Evolutionary conservation across 148 eudicot genomes (phyloP).

Genomic region (Camellia granthamiana): DNA sequence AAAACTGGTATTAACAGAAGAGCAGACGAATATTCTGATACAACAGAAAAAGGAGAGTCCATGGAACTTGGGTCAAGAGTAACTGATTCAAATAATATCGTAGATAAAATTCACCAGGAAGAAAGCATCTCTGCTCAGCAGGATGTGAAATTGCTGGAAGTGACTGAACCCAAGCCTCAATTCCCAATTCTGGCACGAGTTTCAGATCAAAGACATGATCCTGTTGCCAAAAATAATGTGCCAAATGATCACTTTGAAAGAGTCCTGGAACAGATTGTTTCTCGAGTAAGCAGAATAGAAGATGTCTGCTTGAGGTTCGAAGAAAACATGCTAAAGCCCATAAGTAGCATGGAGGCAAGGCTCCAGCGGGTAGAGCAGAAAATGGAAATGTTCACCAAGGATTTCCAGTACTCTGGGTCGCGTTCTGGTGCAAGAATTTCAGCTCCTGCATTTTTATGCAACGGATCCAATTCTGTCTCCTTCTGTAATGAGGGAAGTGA

Average conservation of each 20-base stretch:
- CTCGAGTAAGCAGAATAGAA: constrained; percentile 74
- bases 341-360: constrained; percentile 60
- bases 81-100: no score
- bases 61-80: no score
- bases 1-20: constrained; percentile 41
- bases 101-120: no score
- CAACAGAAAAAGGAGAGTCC: no score
- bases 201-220: constrained; percentile 15
- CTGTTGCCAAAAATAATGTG: constrained; percentile 15
- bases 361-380: constrained; percentile 73
- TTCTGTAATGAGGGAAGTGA: constrained; percentile 34
- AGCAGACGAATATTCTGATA: constrained; percentile 28
- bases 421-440: constrained; percentile 37
- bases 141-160: no score
- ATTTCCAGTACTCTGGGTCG: constrained; percentile 28
- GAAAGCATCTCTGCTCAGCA: no score
- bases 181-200: no score
- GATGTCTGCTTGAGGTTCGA: constrained; percentile 74
- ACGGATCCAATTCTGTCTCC: constrained; percentile 45
- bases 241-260: constrained; percentile 43
- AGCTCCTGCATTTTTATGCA: constrained; percentile 60
- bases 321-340: constrained; percentile 75
- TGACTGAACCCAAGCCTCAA: background rate
- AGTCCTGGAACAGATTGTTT: constrained; percentile 64
- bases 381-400: constrained; percentile 44